Evolutionary conservation across 2,329 filamentous ascomycete species (phyloP).

Genomic region (Lachnellula subtilissima): DNA sequence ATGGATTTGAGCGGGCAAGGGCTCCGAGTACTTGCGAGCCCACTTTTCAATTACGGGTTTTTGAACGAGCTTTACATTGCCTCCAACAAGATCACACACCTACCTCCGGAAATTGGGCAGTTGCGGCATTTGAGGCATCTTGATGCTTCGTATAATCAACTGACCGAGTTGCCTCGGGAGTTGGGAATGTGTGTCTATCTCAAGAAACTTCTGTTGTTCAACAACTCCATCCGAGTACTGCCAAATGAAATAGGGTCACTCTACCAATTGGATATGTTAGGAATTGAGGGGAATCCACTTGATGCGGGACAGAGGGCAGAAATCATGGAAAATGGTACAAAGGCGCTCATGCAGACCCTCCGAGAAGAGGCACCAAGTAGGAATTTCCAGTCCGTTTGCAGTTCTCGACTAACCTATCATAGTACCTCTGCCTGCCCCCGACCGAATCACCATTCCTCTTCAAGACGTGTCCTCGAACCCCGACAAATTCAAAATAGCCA

Average conservation of each 20-base stretch:
- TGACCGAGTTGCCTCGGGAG: conserved; percentile 78
- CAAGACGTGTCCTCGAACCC: conserved; percentile 55
- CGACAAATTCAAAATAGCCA: conserved; percentile 78
- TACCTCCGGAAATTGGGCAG: conserved; percentile 79
- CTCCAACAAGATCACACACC: conserved; percentile 77
- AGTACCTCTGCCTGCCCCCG: conserved; percentile 74
- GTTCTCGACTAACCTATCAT: conserved; percentile 11
- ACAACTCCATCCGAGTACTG: conserved; percentile 79
- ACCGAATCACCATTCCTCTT: conserved; percentile 75
- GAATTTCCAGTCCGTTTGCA: conserved; percentile 34
- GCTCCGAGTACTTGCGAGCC: conserved; percentile 71
- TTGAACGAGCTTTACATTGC: conserved; percentile 89
- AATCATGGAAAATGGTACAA: conserved; percentile 82
- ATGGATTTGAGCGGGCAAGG: conserved; percentile 96
- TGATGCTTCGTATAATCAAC: conserved; percentile 83
- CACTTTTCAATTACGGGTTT: conserved; percentile 84
- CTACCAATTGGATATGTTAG: conserved; percentile 81
- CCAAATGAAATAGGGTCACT: conserved; percentile 86
- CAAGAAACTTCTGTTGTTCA: conserved; percentile 79
- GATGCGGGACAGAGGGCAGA: conserved; percentile 71
- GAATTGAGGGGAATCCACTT: conserved; percentile 87
- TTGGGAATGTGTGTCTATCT: conserved; percentile 96
- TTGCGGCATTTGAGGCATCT: conserved; percentile 77
- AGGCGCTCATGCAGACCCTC: conserved; percentile 74
- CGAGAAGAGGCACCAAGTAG: conserved; percentile 81